phyloP scores from a whole-genome alignment of 2,329 filamentous ascomycete species.

The Aspergillus tamarii region DNA sequence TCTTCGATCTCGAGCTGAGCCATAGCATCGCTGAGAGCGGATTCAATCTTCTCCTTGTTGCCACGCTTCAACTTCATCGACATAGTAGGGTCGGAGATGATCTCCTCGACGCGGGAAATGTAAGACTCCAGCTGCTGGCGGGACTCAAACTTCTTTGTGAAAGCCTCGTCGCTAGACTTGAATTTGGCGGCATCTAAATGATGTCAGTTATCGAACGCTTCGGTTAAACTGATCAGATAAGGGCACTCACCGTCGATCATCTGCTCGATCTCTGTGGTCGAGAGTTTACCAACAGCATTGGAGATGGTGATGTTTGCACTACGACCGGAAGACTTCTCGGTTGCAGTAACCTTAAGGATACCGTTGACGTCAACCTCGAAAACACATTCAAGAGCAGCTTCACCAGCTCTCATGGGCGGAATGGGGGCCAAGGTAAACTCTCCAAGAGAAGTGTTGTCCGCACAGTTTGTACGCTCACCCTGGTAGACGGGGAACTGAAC shows the following conservation, averaged over 20 bases:
- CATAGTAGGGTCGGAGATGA: conserved; percentile 93
- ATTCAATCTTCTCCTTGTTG: conserved; percentile 99
- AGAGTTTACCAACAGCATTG: conserved; percentile 99
- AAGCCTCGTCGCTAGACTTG: conserved; percentile 96
- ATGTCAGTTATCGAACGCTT: not conserved
- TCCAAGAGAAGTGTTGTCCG: conserved; percentile 96
- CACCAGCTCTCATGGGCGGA: conserved; percentile 85
- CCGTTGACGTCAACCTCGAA: conserved; percentile 99
- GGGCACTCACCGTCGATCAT: conserved; percentile 78
- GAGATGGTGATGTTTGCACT: conserved; percentile 99
- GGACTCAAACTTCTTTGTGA: conserved; percentile 99
- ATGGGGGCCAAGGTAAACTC: conserved; percentile 94
- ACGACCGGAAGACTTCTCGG: conserved; percentile 97
- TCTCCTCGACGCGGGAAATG: conserved; percentile 98
- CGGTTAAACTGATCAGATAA: not conserved
- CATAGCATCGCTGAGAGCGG: conserved; percentile 96
- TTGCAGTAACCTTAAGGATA: conserved; percentile 98
- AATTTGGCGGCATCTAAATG: conserved; percentile 88
- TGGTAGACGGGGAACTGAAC: conserved; percentile 93
- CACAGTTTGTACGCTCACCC: conserved; percentile 96
- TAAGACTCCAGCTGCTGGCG: conserved; percentile 99
- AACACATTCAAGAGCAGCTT: conserved; percentile 94
- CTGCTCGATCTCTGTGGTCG: conserved; percentile 89
- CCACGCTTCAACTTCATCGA: conserved; percentile 98
- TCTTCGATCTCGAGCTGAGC: conserved; percentile 95